Evolutionary conservation across 2,329 filamentous ascomycete species (phyloP), one percentile per base, ranked within the genome.

Genomic region (Botrytis pseudocinerea): DNA sequence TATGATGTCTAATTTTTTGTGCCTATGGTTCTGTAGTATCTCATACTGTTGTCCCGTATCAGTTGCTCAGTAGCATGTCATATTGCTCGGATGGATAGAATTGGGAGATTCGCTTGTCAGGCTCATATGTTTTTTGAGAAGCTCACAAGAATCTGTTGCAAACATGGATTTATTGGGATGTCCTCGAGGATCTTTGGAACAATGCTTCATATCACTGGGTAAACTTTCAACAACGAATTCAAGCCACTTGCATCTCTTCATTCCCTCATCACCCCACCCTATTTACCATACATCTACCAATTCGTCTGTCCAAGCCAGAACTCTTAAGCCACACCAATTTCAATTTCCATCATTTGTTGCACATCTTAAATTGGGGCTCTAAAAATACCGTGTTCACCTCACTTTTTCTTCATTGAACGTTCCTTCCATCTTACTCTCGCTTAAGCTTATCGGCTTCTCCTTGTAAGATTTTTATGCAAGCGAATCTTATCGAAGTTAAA

Each of bases 311-410:
- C 25, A 28, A 20, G 42, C 18, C n/a, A 28, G 18, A 16, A n/a
- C 16, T 42, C 38, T 28, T 18, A 28, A 63, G 25, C n/a, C 60
- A 42, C 16, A 63, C 4, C 16, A 9, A 32, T 10, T 1, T 16
- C 25, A n/a, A 32, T 2, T 5, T 5, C 16, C 20, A 63, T 12
- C 8, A 7, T 44, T 44, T 63, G 61, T 63, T 63, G 61, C 61
- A 63, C 16, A 42, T 63, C 61, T 38, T 63, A 63, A n/a, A 42
- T 63, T 63, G 61, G 38, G 38, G 61, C 61, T 63, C 61, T 44
- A 28, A 44, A 63, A 63, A 63, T 63, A 63, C 8, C 38, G 20
- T 18, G 2, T 42, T 38, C 28, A n/a, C 25, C 8, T 40, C n/a
- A 2, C 51, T 18, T 57, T 57, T n/a, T 28, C 14, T 57, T 18